Conservation (phyloP, 805 yeast genomes). For the Saccharomycopsis lassenensis region DNA sequence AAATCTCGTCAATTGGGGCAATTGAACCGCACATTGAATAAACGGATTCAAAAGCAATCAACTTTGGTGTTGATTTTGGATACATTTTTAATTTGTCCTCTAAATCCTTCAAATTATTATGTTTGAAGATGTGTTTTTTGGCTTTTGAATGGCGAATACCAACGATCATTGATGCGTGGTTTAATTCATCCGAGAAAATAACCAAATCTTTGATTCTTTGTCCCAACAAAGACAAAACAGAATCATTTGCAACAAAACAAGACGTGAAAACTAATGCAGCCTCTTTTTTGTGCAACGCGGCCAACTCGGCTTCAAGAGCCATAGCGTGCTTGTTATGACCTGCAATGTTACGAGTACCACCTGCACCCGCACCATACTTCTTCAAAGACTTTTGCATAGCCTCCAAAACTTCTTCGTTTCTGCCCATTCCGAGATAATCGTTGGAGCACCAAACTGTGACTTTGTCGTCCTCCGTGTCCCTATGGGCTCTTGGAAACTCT, state of each 20-base stretch:
- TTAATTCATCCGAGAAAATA: constrained; percentile 82
- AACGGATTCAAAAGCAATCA: constrained; percentile 94
- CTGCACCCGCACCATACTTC: constrained; percentile 96
- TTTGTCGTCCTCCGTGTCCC: constrained; percentile 59
- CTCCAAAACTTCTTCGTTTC: constrained; percentile 57
- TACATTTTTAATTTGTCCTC: constrained; percentile 68
- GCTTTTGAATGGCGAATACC: constrained; percentile 90
- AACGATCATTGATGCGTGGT: constrained; percentile 96
- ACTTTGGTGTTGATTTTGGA: constrained; percentile 83
- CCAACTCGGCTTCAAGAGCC: constrained; percentile 72
- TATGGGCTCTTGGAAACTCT: constrained; percentile 90
- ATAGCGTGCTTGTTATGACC: constrained; percentile 94
- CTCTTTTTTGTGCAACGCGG: constrained; percentile 86
- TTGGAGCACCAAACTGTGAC: constrained; percentile 99
- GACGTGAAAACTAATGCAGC: constrained; percentile 93
- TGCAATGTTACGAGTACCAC: constrained; percentile 98
- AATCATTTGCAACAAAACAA: constrained; percentile 95
- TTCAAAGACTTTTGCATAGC: constrained; percentile 74
- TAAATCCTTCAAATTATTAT: constrained; percentile 76
- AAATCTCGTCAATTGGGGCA: constrained; percentile 83
- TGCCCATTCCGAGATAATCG: constrained; percentile 94
- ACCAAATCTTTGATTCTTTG: constrained; percentile 84
- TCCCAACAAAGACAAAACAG: constrained; percentile 82
- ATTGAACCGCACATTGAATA: constrained; percentile 98
- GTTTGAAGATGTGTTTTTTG: constrained; percentile 81